Base-by-base conservation (phyloP, 257 asterid genomes). In the Leptodermis oblonga region DNA sequence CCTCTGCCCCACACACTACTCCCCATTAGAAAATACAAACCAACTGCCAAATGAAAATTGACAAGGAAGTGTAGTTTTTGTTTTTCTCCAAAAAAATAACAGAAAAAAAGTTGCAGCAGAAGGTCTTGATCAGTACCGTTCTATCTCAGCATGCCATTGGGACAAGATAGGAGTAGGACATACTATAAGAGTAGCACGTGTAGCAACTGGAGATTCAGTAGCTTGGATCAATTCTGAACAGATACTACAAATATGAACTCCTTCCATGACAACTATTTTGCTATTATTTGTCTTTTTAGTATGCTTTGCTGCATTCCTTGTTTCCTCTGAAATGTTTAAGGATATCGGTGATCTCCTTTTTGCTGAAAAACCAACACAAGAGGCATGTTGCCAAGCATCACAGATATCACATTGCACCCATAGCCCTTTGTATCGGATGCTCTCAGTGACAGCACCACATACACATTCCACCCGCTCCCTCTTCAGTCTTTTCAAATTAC, bases 371-470 rank as follows among this genome's bases (percentile, higher is more conserved):
- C 92, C 92, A 74, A 90, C 99, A 84, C 99, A 93, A 76, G 87
- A 89, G 71, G 88, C 97, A 78, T 93, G 97, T 68, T 88, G 99
- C 99, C 99, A 90, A 67, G 97, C 99, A 87, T 93, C 99, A 79
- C 97, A 93, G 42, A 80, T 51, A 83, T 93, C 99, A 75, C 99
- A 93, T 73, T 90, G 99, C 73, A 93, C 99, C 99, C 97, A 90
- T 77, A 88, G 62, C 73, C 97, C 96, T 65, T 78, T 74, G 73
- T 93, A 87, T 69, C 73, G 81, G 83, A 82, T 76, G 91, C 96
- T 90, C 71, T 93, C 97, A 46, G 83, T 79, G 71, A 93, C 90
- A 73, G 97, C 92, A 33, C 99, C 99, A 75, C 99, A 93, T 73
- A 87, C 41, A 75, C 99, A 93, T 82, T 93, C 99, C 43, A 93